Base-by-base conservation (phyloP, 148 eudicot genomes). In the Spergularia marina region DNA sequence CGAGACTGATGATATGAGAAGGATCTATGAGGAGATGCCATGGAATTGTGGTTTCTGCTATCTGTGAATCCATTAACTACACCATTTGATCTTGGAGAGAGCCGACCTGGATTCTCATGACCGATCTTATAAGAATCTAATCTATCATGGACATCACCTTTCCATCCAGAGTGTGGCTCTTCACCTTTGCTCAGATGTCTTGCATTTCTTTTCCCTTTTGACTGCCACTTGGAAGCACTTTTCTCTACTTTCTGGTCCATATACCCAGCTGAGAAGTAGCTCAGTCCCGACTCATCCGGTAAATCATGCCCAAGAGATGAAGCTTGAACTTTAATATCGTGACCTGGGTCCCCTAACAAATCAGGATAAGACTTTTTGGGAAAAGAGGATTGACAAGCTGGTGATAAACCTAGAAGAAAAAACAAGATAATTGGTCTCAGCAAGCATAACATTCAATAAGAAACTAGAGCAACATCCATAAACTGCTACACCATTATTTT, bases 161-260 rank as follows among this genome's bases (percentile, higher is more conserved):
- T 73, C 72, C 81, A 84, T 71, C 57, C 72, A 30, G 82, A 76
- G 67, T 68, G 68, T 8, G 65, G 74, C 52, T 81, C 83, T 64
- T 76, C 84, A 55, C 51, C 80, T 83, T 80, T 86, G 51, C 68
- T 80, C 40, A 77, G 70, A 76, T 75, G 79, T 54, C 94, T 79
- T 11, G 87, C 83, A 60, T 85, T 90, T 60, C 98, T 83, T 81
- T 87, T 93, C 60, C 98, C 92, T 80, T 93, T 93, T 23, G 79
- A 81, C 82, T 91, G 88, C 98, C 97, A 93, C 80, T 87, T 82
- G 13, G 97, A 89, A 63, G 91, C 76, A 63, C 83, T 83, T 62
- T 85, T 82, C 76, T 84, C 89, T 23, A 75, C 25, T 23, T 23
- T 68, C 68, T 52, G 80, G 85, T 75, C 76, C 44, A 77, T 18